phyloP scores from a whole-genome alignment of 805 yeast species.

The Komagataella pseudopastoris region DNA sequence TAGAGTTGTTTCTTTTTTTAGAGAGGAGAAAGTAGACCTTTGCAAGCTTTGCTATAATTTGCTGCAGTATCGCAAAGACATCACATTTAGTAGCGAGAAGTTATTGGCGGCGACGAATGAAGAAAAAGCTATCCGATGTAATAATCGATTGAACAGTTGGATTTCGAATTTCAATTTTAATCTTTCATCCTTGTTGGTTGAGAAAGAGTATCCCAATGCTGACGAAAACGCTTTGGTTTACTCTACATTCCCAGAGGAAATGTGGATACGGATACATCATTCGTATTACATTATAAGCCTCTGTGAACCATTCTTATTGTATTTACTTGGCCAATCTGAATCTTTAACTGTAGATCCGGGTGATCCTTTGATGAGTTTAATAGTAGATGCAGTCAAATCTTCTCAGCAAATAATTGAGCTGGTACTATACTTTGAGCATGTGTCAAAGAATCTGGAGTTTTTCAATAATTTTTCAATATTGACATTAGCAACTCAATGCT shows the following conservation, averaged over 20 bases:
- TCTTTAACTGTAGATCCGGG: background rate
- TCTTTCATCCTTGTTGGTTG: background rate
- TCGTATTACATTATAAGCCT: background rate
- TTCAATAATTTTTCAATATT: background rate
- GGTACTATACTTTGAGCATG: background rate
- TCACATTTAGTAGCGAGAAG: conserved; percentile 7
- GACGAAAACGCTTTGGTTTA: background rate
- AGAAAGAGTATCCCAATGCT: background rate
- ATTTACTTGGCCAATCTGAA: background rate
- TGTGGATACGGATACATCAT: background rate
- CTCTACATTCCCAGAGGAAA: background rate
- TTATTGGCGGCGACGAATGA: conserved; percentile 27
- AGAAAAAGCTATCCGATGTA: conserved; percentile 6
- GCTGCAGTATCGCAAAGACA: background rate
- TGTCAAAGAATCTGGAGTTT: background rate
- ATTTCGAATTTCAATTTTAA: background rate
- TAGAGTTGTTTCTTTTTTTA: background rate
- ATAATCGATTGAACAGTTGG: conserved; percentile 3
- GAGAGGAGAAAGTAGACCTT: background rate
- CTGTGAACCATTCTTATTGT: background rate
- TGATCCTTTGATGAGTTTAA: background rate
- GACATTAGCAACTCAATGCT: background rate
- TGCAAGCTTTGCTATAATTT: background rate
- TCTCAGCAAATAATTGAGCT: background rate
- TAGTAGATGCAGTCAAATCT: background rate